Evolutionary conservation across 164 flowering plant species (phyloP), one percentile per base, ranked within the genome.

Genomic region (Malania oleifera): DNA sequence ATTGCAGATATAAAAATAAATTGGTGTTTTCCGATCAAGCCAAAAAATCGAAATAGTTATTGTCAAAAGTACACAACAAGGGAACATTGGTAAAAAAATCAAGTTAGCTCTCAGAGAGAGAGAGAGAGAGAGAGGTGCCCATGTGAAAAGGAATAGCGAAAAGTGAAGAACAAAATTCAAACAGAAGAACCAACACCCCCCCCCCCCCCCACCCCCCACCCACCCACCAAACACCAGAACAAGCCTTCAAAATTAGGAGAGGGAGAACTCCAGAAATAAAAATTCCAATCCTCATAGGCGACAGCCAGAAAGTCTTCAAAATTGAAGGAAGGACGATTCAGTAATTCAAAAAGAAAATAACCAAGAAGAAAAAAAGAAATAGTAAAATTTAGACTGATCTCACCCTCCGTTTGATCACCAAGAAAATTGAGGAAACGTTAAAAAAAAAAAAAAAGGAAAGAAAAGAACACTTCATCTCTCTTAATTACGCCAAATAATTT

Each of bases 221-320:
- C 12, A n/a, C n/a, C 24, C 49, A 67, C 58, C 57, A 24, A 66
- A 15, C 49, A 58, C 50, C 14, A 50, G 14, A 48, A 37, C 3
- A 14, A 43, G 45, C 5, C 31, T 19, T 58, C 35, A 31, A 15
- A 11, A 39, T 11, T 3, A 56, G 14, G 31, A 52, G 34, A 50
- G 37, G 25, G 37, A 57, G 15, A 35, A 18, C 29, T 45, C 20
- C 19, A 49, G 17, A 53, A 24, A 49, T 2, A n/a, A 31, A 31
- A 31, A 4, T 31, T 31, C 9, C 35, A 31, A 31, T 4, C 6
- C 6, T 31, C 35, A 31, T 31, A 4, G 9, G n/a, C n/a, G 35
- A 31, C 4, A 31, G 35, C 35, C 35, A 4, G 9, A 4, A 31
- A 31, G 35, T 31, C 35, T 31, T 31, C 35, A 31, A 31, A 31